phyloP scores from a whole-genome alignment of 306 rosid species.

The cucumber (Cucumis sativus) region DNA sequence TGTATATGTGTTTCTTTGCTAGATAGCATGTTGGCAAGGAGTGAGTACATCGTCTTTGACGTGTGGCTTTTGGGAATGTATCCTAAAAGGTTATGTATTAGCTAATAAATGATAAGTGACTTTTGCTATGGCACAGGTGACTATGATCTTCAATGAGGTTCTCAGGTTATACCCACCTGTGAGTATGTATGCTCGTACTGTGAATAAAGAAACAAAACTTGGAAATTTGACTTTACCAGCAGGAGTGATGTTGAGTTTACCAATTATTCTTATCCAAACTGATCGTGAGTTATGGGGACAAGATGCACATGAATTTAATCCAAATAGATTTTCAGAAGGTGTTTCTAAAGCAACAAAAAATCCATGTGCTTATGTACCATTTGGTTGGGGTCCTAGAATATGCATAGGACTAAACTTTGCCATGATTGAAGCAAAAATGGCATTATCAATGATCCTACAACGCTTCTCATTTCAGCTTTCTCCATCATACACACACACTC shows the following conservation, averaged over 20 bases:
- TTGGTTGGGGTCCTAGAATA: conserved; percentile 19
- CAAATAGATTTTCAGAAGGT: conserved; percentile 32
- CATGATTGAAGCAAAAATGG: conserved; percentile 28
- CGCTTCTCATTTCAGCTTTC: conserved; percentile 36
- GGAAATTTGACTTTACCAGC: conserved; percentile 12
- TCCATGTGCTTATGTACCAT: conserved; percentile 14
- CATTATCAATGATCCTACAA: conserved; percentile 23
- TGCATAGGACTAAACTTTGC: conserved; percentile 26
- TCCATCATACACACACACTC: conserved; percentile 21
- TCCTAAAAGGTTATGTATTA: not conserved
- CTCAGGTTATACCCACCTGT: not conserved
- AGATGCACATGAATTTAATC: conserved; percentile 26
- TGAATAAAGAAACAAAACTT: not conserved
- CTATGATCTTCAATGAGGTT: conserved; percentile 15
- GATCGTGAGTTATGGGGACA: conserved; percentile 20
- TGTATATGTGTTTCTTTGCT: no score
- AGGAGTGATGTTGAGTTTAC: conserved; percentile 1
- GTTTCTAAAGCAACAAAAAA: conserved; percentile 20
- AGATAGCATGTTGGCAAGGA: not conserved
- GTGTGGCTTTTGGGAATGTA: not conserved
- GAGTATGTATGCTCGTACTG: not conserved
- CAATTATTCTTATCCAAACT: conserved; percentile 17
- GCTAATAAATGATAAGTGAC: not conserved
- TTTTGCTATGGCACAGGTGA: conserved; percentile 3
- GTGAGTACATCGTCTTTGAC: not conserved